Conservation (phyloP, 2,329 filamentous ascomycete genomes). For the Davidsoniella eucalypti region DNA sequence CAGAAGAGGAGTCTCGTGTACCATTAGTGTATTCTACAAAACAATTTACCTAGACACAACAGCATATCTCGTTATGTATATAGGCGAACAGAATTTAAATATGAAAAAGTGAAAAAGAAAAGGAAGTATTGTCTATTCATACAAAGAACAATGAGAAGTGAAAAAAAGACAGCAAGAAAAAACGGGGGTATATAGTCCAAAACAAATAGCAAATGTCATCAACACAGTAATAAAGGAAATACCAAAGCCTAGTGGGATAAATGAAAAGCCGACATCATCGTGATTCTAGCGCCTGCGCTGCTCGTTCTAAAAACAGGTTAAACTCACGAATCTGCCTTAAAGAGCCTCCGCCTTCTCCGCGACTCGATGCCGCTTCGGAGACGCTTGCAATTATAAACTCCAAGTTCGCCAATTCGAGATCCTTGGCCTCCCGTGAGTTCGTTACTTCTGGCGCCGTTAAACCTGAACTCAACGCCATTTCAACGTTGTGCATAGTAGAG, state of each 20-base stretch:
- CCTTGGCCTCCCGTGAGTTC: conserved; percentile 24
- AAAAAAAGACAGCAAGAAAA: not conserved
- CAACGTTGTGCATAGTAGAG: conserved; percentile 43
- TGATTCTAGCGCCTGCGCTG: conserved; percentile 38
- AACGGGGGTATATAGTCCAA: conserved; percentile 5
- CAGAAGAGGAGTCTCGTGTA: not conserved
- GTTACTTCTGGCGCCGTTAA: conserved; percentile 30
- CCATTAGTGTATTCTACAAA: not conserved
- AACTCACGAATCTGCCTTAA: conserved; percentile 43
- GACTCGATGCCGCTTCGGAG: conserved; percentile 34
- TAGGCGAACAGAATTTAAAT: not conserved
- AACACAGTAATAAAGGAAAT: not conserved
- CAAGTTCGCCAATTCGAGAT: conserved; percentile 38
- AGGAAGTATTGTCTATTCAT: not conserved
- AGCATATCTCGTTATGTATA: no score
- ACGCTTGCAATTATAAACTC: conserved; percentile 40
- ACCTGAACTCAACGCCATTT: conserved; percentile 37
- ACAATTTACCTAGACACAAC: not conserved
- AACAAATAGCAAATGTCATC: not conserved
- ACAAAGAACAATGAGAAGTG: not conserved
- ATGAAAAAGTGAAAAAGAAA: not conserved
- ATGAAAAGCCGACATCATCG: conserved; percentile 17
- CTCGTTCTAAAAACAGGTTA: conserved; percentile 46
- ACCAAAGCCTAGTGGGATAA: conserved; percentile 4
- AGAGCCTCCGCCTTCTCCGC: conserved; percentile 32